Conservation (phyloP, 768 basidiomycete species). For the Neoboletus brunneissimus region DNA sequence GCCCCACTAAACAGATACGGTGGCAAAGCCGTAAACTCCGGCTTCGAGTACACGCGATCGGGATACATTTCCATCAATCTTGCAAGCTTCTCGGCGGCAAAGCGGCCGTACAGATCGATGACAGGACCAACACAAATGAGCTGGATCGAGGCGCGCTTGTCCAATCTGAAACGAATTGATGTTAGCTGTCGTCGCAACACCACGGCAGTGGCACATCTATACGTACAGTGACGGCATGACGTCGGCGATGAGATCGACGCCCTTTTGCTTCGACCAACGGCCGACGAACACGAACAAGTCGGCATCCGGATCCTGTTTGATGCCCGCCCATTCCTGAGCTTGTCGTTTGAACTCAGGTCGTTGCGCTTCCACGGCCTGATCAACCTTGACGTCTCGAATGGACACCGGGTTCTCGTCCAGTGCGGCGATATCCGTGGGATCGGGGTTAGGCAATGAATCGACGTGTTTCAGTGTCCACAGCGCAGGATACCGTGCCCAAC, state of each 20-base stretch:
- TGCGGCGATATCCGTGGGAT: constrained; percentile 92
- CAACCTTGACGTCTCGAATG: constrained; percentile 72
- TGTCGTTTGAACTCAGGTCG: constrained; percentile 89
- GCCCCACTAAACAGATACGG: constrained; percentile 94
- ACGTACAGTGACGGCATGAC: constrained; percentile 86
- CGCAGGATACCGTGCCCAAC: constrained; percentile 95
- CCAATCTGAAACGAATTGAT: constrained; percentile 49
- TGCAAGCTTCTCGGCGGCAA: constrained; percentile 91
- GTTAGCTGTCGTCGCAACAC: not conserved
- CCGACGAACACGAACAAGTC: constrained; percentile 96
- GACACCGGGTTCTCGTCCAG: constrained; percentile 75
- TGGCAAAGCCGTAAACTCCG: constrained; percentile 91
- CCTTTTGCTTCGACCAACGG: constrained; percentile 98
- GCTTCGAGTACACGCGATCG: constrained; percentile 92
- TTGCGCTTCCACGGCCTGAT: constrained; percentile 79
- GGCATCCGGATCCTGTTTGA: constrained; percentile 86
- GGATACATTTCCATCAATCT: constrained; percentile 95
- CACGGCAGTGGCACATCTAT: too few relatives aligned
- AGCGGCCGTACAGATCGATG: constrained; percentile 92
- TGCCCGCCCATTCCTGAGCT: constrained; percentile 93
- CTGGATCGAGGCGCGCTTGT: constrained; percentile 84
- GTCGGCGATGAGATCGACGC: constrained; percentile 95
- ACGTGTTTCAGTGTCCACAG: constrained; percentile 95
- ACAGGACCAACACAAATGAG: constrained; percentile 90
- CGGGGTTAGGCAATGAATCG: constrained; percentile 92